phyloP scores from a whole-genome alignment of 805 yeast species.

The Lachancea sp. region DNA sequence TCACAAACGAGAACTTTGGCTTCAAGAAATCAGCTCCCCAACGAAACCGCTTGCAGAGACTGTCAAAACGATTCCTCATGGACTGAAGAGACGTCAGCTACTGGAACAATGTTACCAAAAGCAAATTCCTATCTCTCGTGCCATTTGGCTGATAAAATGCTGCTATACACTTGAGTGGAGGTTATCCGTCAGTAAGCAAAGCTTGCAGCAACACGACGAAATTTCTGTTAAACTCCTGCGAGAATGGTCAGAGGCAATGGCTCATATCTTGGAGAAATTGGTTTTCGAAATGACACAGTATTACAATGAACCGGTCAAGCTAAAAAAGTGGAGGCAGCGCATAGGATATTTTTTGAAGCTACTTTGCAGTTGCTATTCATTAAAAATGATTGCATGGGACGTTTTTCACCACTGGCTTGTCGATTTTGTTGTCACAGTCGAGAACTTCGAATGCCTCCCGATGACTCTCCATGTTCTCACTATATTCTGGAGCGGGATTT shows the following conservation, averaged over 20 bases:
- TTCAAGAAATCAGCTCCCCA: constrained; percentile 68
- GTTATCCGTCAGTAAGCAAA: constrained; percentile 14
- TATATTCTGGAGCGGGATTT: constrained; percentile 66
- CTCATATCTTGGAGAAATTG: constrained; percentile 40
- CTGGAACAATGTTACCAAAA: constrained; percentile 67
- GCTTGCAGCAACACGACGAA: constrained; percentile 15
- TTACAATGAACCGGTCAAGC: constrained; percentile 25
- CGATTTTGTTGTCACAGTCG: constrained; percentile 41
- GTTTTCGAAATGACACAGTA: constrained; percentile 30
- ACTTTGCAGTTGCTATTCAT: constrained; percentile 59
- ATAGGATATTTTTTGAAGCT: constrained; percentile 57
- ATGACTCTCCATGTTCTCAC: constrained; percentile 47
- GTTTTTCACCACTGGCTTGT: constrained; percentile 60
- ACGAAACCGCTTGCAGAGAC: constrained; percentile 59
- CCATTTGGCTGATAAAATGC: constrained; percentile 87
- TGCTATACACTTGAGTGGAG: constrained; percentile 69
- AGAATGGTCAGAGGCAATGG: constrained; percentile 87
- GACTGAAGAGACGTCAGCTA: constrained; percentile 65
- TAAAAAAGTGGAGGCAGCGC: constrained; percentile 38
- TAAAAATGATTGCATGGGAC: constrained; percentile 56
- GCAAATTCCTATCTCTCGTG: constrained; percentile 69
- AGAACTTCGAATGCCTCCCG: constrained; percentile 38
- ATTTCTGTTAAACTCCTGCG: constrained; percentile 62
- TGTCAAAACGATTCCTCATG: constrained; percentile 83
- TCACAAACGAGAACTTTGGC: constrained; percentile 78